These are phyloP conservation scores for Cutaneotrichosporon cavernicola DNA, from an alignment of 1,284 basidiomycete genomes.

Conservation along the genomic window DNA sequence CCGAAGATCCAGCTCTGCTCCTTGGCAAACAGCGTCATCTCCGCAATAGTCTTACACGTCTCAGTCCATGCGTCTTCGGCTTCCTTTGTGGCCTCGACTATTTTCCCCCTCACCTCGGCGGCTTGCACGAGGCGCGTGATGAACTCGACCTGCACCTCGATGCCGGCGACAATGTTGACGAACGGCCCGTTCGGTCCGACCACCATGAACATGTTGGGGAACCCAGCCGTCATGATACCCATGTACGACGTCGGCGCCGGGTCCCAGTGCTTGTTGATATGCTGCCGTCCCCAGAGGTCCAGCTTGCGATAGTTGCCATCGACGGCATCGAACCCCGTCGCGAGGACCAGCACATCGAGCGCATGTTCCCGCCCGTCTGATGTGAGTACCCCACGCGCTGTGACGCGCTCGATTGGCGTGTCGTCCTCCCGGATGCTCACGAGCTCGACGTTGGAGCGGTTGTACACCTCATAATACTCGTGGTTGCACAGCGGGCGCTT, in stretches of 20 bases:
- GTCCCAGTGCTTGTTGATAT: constrained; percentile 21
- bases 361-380: constrained; percentile 16
- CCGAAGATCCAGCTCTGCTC: constrained; percentile 23
- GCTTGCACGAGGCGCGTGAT: not conserved
- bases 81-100: too few species aligned
- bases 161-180: constrained; percentile 17
- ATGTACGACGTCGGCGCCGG: constrained; percentile 13
- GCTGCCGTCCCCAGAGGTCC: constrained; percentile 15
- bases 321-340: constrained; percentile 23
- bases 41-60: constrained; percentile 12
- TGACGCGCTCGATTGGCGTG: constrained; percentile 15
- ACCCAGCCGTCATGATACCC: constrained; percentile 15
- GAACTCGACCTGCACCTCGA: constrained; percentile 23
- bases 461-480: constrained; percentile 23
- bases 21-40: constrained; percentile 16
- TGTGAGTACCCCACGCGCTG: constrained; percentile 8
- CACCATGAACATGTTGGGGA: constrained; percentile 24
- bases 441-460: constrained; percentile 20
- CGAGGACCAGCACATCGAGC: constrained; percentile 21
- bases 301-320: constrained; percentile 20
- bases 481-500: constrained; percentile 20
- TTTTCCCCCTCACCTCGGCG: too few species aligned
- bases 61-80: constrained; percentile 16
- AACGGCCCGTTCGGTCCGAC: constrained; percentile 22
- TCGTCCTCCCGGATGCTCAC: constrained; percentile 12